These are phyloP conservation scores for Cladophialophora exuberans DNA, from an alignment of 2,329 filamentous ascomycete species.

Conservation along the genomic window DNA sequence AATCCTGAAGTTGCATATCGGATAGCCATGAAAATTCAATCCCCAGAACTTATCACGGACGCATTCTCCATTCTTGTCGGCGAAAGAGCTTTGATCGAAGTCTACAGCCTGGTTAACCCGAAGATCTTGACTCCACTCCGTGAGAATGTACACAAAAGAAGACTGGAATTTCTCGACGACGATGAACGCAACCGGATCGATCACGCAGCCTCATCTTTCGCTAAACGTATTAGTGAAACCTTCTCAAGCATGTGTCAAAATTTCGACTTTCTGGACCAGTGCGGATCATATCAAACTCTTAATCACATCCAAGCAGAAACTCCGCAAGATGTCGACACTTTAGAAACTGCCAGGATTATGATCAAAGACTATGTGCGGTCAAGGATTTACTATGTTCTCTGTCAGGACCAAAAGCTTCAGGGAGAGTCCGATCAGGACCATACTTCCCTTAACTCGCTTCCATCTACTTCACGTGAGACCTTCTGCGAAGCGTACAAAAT, in stretches of 20 bases:
- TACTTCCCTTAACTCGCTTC: conserved; percentile 6
- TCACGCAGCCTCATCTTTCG: conserved; percentile 59
- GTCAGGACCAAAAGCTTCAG: conserved; percentile 10
- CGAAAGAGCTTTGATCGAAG: conserved; percentile 59
- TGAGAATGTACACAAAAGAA: conserved; percentile 51
- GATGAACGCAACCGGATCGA: conserved; percentile 61
- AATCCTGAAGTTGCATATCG: conserved; percentile 65
- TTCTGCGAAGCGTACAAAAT: conserved; percentile 13
- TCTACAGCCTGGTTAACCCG: conserved; percentile 28
- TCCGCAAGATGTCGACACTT: conserved; percentile 20
- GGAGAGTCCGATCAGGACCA: conserved; percentile 10
- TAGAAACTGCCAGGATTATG: conserved; percentile 30
- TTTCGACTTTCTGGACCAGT: conserved; percentile 44
- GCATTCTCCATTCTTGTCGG: conserved; percentile 66
- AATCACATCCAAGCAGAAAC: conserved; percentile 27
- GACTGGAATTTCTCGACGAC: conserved; percentile 54
- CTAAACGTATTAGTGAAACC: conserved; percentile 49
- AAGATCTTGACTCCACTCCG: conserved; percentile 1
- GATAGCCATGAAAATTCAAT: conserved; percentile 53
- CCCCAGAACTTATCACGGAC: conserved; percentile 40
- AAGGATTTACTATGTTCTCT: conserved; percentile 36
- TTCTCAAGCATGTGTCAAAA: conserved; percentile 40
- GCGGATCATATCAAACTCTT: conserved; percentile 39
- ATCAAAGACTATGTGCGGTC: conserved; percentile 40
- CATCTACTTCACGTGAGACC: conserved; percentile 1